Evolutionary conservation across 345 rosid species (phyloP).

Genomic region (Reutealis trisperma): DNA sequence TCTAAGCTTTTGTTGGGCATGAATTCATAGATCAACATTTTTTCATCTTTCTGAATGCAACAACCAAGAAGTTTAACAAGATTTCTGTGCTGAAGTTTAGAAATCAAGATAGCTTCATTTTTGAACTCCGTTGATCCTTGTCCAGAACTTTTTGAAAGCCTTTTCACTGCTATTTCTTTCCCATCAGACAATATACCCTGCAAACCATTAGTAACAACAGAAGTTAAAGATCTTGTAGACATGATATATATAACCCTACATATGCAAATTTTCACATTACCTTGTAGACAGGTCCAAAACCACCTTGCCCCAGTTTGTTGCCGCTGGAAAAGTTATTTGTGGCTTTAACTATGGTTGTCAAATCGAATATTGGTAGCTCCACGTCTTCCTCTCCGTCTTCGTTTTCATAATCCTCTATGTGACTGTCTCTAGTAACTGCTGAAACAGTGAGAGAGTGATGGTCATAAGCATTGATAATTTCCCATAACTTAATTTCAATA

Average conservation of each 20-base stretch:
- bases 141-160: slow-evolving; percentile 26
- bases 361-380: neutral
- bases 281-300: slow-evolving; percentile 30
- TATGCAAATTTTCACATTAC: neutral
- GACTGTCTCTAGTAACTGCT: neutral
- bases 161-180: slow-evolving; percentile 29
- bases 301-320: slow-evolving; percentile 36
- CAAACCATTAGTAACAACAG: neutral
- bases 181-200: slow-evolving; percentile 29
- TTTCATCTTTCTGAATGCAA: slow-evolving; percentile 27
- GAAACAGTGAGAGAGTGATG: neutral
- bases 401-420: too few species aligned
- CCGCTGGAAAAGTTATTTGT: slow-evolving; percentile 18
- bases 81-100: slow-evolving; percentile 34
- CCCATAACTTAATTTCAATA: too few species aligned
- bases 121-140: slow-evolving; percentile 32
- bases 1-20: slow-evolving; percentile 37
- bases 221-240: neutral
- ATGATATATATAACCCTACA: neutral
- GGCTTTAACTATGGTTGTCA: slow-evolving; percentile 8
- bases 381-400: neutral
- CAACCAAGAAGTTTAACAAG: slow-evolving; percentile 32
- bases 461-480: neutral
- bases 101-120: slow-evolving; percentile 22
- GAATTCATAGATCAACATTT: slow-evolving; percentile 23